A percentile compares a stretch with the other conserved stretches of the same genome.
phyloP scores from a whole-genome alignment of 306 rosid genomes.

The Pyrus communis region DNA sequence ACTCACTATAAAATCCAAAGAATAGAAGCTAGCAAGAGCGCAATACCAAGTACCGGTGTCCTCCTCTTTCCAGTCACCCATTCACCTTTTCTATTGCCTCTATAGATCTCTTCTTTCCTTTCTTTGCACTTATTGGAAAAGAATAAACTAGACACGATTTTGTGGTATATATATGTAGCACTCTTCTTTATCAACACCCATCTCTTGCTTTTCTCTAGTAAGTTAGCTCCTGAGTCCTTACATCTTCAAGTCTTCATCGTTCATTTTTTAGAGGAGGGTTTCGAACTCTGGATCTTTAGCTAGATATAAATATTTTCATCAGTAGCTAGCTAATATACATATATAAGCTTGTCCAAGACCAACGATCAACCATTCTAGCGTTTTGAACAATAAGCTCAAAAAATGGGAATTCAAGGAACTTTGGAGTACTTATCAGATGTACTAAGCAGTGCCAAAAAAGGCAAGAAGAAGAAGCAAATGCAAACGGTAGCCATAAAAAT shows the following conservation, averaged over 20 bases:
- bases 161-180: not conserved
- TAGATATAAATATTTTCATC: not conserved
- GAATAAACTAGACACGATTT: not conserved
- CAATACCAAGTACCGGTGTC: not conserved
- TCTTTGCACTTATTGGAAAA: not conserved
- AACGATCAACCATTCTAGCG: not conserved
- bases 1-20: not conserved
- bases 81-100: not conserved
- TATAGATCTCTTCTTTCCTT: not conserved
- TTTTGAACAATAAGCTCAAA: not conserved
- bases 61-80: not conserved
- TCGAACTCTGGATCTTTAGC: not conserved
- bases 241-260: not conserved
- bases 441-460: conserved; percentile 34
- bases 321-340: not conserved
- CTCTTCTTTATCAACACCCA: not conserved
- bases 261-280: not conserved
- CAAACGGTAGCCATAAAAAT: conserved; percentile 80
- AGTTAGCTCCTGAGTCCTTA: not conserved
- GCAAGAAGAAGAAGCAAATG: conserved; percentile 66
- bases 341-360: not conserved
- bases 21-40: not conserved
- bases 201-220: not conserved
- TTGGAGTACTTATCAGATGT: conserved; percentile 68
- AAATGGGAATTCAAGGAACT: conserved; percentile 80